These are phyloP conservation scores for Cryptococcus sp. DNA, from an alignment of 1,284 basidiomycete species.

Conservation along the genomic window DNA sequence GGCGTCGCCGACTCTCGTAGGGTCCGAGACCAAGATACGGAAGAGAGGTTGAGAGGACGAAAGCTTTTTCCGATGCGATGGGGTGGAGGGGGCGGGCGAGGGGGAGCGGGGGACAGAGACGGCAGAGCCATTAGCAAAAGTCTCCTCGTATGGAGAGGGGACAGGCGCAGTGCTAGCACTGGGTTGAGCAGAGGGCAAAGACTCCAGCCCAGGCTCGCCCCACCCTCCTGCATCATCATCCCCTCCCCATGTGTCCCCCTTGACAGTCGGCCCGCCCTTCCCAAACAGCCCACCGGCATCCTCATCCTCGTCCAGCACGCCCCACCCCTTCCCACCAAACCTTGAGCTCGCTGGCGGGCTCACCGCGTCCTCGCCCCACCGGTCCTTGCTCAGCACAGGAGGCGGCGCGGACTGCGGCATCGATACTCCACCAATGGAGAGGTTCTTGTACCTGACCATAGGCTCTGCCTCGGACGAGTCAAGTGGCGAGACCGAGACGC, in stretches of 20 bases:
- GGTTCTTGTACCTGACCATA: slow-evolving; percentile 39
- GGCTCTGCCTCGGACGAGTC: slow-evolving; percentile 26
- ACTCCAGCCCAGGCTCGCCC: slow-evolving; percentile 19
- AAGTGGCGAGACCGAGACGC: slow-evolving; percentile 44
- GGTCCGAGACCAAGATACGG: slow-evolving; percentile 81
- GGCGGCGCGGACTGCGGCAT: slow-evolving; percentile 4
- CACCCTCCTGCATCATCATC: slow-evolving; percentile 23
- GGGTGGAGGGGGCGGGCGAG: slow-evolving; percentile 51
- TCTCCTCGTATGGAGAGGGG: neutral
- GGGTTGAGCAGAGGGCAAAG: neutral
- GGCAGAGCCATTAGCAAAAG: slow-evolving; percentile 3
- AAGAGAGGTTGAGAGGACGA: slow-evolving; percentile 50
- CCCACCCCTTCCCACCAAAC: slow-evolving; percentile 39
- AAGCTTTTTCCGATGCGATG: slow-evolving; percentile 54
- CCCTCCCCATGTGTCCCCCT: slow-evolving; percentile 14
- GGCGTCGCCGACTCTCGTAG: slow-evolving; percentile 87
- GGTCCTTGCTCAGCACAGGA: slow-evolving; percentile 11
- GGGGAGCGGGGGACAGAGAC: neutral
- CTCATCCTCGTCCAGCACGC: slow-evolving; percentile 31
- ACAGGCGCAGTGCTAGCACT: neutral
- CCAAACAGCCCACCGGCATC: slow-evolving; percentile 30
- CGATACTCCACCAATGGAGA: slow-evolving; percentile 33
- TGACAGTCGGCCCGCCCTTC: slow-evolving; percentile 26
- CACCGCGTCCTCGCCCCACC: neutral
- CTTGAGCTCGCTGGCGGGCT: slow-evolving; percentile 14